Evolutionary conservation across 2,329 filamentous ascomycete species (phyloP).

Genomic region (Fusarium floridanum): DNA sequence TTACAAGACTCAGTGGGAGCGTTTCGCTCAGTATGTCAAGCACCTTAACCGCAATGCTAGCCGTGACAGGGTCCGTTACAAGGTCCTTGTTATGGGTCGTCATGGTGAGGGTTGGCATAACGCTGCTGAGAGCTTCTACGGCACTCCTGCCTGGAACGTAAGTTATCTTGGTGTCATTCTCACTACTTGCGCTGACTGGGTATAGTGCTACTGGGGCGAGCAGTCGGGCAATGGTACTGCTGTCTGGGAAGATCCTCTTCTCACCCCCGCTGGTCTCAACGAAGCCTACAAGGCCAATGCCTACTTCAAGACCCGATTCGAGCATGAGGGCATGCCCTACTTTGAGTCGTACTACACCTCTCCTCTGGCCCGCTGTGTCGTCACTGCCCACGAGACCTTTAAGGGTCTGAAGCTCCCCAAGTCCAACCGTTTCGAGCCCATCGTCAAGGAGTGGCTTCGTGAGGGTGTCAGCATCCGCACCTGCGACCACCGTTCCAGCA

Average conservation of each 20-base stretch:
- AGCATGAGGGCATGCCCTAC: slow-evolving; percentile 66
- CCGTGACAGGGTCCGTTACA: slow-evolving; percentile 66
- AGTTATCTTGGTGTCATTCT: slow-evolving; percentile 39
- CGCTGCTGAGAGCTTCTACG: slow-evolving; percentile 74
- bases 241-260: slow-evolving; percentile 72
- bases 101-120: slow-evolving; percentile 78
- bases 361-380: slow-evolving; percentile 72
- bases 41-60: slow-evolving; percentile 63
- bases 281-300: slow-evolving; percentile 70
- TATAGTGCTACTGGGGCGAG: slow-evolving; percentile 73
- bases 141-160: slow-evolving; percentile 77
- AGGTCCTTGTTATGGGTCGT: slow-evolving; percentile 76
- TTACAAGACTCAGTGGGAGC: slow-evolving; percentile 71
- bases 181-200: not conserved
- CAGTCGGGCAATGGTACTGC: slow-evolving; percentile 73
- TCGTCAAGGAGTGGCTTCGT: slow-evolving; percentile 74
- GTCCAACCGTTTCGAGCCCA: slow-evolving; percentile 65
- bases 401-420: slow-evolving; percentile 63
- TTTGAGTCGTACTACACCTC: slow-evolving; percentile 75
- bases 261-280: slow-evolving; percentile 68
- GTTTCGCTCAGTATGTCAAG: slow-evolving; percentile 70
- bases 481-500: slow-evolving; percentile 72
- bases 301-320: slow-evolving; percentile 70
- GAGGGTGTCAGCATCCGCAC: slow-evolving; percentile 77
- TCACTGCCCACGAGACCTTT: slow-evolving; percentile 74